Conservation (phyloP, 257 asterid genomes). For the Gynochthodes officinalis region DNA sequence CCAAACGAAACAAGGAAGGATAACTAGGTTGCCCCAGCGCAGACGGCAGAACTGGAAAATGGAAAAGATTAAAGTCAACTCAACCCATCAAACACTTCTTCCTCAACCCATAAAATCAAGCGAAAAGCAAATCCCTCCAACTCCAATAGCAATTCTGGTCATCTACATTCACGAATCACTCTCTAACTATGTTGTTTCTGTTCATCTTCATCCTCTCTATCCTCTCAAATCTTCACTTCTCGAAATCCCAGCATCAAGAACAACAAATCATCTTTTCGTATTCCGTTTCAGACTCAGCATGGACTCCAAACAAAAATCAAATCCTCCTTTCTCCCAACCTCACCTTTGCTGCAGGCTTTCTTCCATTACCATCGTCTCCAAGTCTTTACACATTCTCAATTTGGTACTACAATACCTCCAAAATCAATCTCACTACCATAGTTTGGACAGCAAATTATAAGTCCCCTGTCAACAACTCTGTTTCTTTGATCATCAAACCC, state of each 20-base stretch:
- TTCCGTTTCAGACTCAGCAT: constrained; percentile 38
- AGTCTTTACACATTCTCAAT: constrained; percentile 56
- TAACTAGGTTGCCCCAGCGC: too few species aligned
- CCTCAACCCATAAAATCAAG: not conserved
- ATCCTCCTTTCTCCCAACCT: constrained; percentile 49
- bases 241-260: constrained; percentile 29
- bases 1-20: too few species aligned
- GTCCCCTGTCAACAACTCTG: constrained; percentile 44
- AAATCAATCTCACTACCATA: constrained; percentile 17
- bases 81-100: constrained; percentile 3
- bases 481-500: constrained; percentile 41
- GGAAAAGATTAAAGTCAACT: constrained; percentile 9
- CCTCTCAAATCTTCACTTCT: constrained; percentile 17
- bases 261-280: constrained; percentile 32
- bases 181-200: constrained; percentile 23
- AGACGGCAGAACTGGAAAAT: too few species aligned
- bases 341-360: constrained; percentile 34
- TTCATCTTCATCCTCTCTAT: constrained; percentile 26
- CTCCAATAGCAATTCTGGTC: not conserved
- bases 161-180: not conserved
- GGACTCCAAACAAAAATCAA: constrained; percentile 57
- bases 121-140: too few species aligned
- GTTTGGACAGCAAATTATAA: constrained; percentile 57
- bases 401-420: constrained; percentile 47
- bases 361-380: constrained; percentile 21